These are phyloP conservation scores for Quercus aquifolioides DNA, from an alignment of 306 rosid species.

Conservation along the genomic window DNA sequence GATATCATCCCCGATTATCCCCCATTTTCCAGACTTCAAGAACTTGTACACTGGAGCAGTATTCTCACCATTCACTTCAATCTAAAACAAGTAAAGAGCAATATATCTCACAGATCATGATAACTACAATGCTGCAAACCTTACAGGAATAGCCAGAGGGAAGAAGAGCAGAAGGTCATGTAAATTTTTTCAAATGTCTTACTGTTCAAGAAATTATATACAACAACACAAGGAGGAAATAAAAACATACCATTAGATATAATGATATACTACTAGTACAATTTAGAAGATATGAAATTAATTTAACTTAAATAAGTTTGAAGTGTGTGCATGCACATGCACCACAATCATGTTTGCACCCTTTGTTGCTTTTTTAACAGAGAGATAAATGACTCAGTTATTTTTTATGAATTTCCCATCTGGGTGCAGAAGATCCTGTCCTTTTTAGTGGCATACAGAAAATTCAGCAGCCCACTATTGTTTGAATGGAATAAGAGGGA, in stretches of 20 bases:
- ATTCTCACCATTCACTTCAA: constrained; percentile 78
- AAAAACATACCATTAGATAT: neutral
- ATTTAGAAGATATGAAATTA: neutral
- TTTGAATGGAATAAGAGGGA: neutral
- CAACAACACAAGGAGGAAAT: neutral
- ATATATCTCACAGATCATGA: neutral
- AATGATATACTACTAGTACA: neutral
- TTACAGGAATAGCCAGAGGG: neutral
- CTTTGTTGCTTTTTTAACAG: neutral
- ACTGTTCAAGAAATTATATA: neutral
- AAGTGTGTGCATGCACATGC: neutral
- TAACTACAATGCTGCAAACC: neutral
- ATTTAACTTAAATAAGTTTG: neutral
- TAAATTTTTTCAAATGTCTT: neutral
- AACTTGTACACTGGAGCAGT: constrained; percentile 71
- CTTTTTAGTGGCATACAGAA: neutral
- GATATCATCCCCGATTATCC: constrained; percentile 72
- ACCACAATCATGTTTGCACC: neutral
- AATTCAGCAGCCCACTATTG: neutral
- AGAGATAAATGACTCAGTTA: neutral
- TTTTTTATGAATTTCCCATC: neutral
- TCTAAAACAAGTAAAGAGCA: constrained; percentile 34
- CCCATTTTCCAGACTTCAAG: constrained; percentile 72
- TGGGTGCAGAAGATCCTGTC: neutral
- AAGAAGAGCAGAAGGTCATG: neutral